These are phyloP conservation scores for Cucurbitaria berberidis DNA, from an alignment of 2,329 filamentous ascomycete species.

Conservation along the genomic window DNA sequence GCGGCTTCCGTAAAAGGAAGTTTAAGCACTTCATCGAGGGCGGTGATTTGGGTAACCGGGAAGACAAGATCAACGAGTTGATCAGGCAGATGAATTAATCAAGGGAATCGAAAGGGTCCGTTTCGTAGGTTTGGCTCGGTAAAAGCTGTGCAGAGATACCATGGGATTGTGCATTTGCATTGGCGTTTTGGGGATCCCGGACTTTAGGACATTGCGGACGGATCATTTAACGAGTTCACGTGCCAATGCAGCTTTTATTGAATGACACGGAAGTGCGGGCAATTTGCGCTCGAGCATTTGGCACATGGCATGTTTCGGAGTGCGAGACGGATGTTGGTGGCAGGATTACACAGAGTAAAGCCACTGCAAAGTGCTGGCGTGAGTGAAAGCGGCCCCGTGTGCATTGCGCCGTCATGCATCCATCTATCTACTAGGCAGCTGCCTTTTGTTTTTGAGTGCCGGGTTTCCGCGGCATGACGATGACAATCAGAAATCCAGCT, in stretches of 20 bases:
- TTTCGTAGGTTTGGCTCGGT: constrained; percentile 9
- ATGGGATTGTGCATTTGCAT: constrained; percentile 30
- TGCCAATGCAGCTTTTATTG: constrained; percentile 16
- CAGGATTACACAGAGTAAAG: too few relatives aligned
- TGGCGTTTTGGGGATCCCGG: constrained; percentile 21
- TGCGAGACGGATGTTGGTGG: not conserved
- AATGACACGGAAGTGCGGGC: too few relatives aligned
- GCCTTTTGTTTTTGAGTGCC: too few relatives aligned
- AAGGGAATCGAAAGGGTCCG: not conserved
- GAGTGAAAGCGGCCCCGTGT: not conserved
- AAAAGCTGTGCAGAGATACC: constrained; percentile 25
- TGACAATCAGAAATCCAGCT: too few relatives aligned
- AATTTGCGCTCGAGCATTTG: constrained; percentile 2
- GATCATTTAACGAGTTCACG: constrained; percentile 21
- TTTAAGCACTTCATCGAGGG: constrained; percentile 99
- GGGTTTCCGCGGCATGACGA: too few relatives aligned
- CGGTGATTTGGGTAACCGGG: constrained; percentile 97
- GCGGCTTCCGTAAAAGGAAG: constrained; percentile 95
- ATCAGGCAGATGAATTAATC: constrained; percentile 98
- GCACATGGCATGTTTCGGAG: not conserved
- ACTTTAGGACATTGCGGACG: constrained; percentile 13
- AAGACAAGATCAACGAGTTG: constrained; percentile 96
- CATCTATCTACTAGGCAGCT: constrained; percentile 5
- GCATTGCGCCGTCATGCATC: not conserved
- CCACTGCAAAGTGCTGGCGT: too few relatives aligned